These are phyloP conservation scores for Phytophthora fragariaefolia DNA, from an alignment of 352 stramenopile species.

Conservation along the genomic window DNA sequence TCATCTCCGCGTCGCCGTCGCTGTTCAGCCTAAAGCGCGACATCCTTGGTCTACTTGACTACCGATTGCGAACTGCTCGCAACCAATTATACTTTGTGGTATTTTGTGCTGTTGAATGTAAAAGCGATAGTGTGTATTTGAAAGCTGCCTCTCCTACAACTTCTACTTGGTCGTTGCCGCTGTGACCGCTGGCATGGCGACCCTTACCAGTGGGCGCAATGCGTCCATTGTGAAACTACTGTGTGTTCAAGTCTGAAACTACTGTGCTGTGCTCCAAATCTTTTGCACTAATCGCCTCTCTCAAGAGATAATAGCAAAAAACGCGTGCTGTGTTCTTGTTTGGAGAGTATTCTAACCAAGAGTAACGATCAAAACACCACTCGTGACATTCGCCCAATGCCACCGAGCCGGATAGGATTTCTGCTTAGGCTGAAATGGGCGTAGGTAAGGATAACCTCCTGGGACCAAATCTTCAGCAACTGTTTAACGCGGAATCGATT, in stretches of 20 bases:
- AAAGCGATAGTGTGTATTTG: not conserved
- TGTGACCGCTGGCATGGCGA: not conserved
- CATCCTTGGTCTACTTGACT: conserved; percentile 11
- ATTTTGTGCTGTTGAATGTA: not conserved
- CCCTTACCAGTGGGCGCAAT: not conserved
- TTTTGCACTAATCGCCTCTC: too few species aligned
- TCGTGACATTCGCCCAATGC: too few species aligned
- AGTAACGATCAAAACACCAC: too few species aligned
- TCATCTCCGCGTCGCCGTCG: conserved; percentile 24
- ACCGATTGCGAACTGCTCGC: conserved; percentile 11
- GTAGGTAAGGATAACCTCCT: too few species aligned
- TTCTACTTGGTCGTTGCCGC: not conserved
- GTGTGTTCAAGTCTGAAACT: not conserved
- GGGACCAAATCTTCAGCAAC: too few species aligned
- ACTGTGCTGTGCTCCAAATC: not conserved
- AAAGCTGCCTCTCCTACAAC: not conserved
- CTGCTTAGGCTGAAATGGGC: too few species aligned
- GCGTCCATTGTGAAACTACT: not conserved
- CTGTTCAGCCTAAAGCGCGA: conserved; percentile 16
- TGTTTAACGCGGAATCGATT: too few species aligned
- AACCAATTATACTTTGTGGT: too few species aligned
- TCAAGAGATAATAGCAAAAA: too few species aligned
- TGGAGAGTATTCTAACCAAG: too few species aligned
- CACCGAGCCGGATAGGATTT: too few species aligned
- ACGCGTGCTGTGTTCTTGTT: too few species aligned